Evolutionary conservation across 148 eudicot genomes (phyloP), one percentile per base, ranked within the genome.

Genomic region (Persicaria tinctoria): DNA sequence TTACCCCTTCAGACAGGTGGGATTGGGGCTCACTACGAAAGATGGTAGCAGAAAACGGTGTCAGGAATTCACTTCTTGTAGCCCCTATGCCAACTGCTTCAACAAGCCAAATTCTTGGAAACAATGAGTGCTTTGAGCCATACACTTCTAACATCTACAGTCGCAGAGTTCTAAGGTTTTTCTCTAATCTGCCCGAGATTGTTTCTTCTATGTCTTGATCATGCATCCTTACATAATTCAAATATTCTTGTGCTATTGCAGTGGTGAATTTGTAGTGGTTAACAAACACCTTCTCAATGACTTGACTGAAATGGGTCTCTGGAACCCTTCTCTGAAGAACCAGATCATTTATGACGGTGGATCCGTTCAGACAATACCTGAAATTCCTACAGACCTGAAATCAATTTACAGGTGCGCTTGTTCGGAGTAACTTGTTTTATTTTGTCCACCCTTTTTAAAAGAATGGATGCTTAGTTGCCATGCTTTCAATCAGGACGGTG

Each of bases 1-100:
- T 90, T 12, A 83, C 87, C 75, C 93, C 98, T 68, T 90, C 98
- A 11, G 85, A 82, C 80, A 78, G 90, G 74, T 92, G 98, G 96
- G 91, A 95, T 79, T 95, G 99, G 99, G 78, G 72, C 79, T 81
- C 78, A 72, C 89, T 95, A 53, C 86, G 99, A 38, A 62, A 75
- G 68, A 85, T 83, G 90, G 90, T 95, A 71, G 78, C 89, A 45
- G 80, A 80, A 72, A 81, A 86, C 70, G 99, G 99, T n/a, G 77
- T 92, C 5, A 89, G 99, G 75, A 95, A 95, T 78, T 95, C 99
- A 50, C 93, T 95, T 71, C 97, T 95, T 63, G 86, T 95, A 59
- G 99, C 99, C 23, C 99, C 98, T 55, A 94, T 94, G 98, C 98
- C 98, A 46, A 94, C 98, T 75, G 98, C 98, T 76, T 94, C 98